Base-by-base conservation (phyloP, 768 basidiomycete genomes). In the Rhodotorula graminis region DNA sequence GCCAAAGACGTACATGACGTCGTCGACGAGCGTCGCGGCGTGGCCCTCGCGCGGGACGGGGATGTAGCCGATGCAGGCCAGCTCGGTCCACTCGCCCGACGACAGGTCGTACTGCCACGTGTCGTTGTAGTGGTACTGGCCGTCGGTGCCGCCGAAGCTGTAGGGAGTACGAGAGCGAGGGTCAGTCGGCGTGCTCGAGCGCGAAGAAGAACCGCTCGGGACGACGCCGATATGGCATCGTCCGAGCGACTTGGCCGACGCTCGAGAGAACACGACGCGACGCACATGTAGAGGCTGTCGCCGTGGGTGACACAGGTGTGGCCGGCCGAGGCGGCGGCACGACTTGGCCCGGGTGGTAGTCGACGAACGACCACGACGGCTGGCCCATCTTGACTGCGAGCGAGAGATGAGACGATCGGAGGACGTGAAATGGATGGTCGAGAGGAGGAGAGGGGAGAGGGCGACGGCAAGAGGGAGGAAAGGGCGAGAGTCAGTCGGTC, bases 121-220 rank as follows among this genome's bases (percentile, higher is more conserved):
- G 80, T 99, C 96, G 81, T 98, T 99, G 83, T 99, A 99, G 80
- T 98, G 96, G 82, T 90, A 98, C 80, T 89, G 88, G n/a, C 94
- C 94, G 79, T 99, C 96, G 21, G 96, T 99, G 60, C 96, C 96
- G 46, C 96, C 96, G 77, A 99, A 98, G 62, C 91, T 94, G 73
- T n/a, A 18, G 27, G 56, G 56, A 11, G 23, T n/a, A n/a, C n/a
- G 49, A 53, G 49, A 23, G 49, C 3, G 21, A 50, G 49, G 3
- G 49, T 50, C 49, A 50, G 49, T 50, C 19, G 9, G 19, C 15
- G 49, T 50, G 21, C 49, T 16, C 21, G 19, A 23, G 8, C 3
- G 25, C 49, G 49, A 2, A 23, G n/a, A 47, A 42, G 10, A 46
- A 14, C 15, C 44, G 44, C 12, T 46, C 44, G 44, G 3, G 44